Evolutionary conservation across 1,284 basidiomycete genomes (phyloP).

Genomic region (Athelia sp.): DNA sequence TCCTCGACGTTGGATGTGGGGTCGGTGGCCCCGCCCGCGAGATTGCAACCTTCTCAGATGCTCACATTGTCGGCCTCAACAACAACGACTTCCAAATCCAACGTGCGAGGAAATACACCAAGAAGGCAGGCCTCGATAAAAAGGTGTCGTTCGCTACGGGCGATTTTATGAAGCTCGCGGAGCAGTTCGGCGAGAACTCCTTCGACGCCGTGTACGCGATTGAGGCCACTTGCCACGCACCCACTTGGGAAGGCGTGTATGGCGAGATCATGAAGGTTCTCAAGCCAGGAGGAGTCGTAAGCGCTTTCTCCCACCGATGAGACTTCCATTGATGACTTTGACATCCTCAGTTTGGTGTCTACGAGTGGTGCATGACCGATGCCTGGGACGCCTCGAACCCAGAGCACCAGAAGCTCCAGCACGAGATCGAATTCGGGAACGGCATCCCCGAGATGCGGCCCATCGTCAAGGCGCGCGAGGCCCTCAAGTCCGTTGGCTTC

Average conservation of each 20-base stretch:
- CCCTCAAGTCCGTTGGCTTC: constrained; percentile 85
- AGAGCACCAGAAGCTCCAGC: constrained; percentile 87
- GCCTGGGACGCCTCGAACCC: constrained; percentile 85
- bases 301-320: constrained; percentile 27
- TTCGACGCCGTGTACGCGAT: constrained; percentile 99
- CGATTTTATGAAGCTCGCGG: constrained; percentile 94
- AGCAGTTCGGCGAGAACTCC: constrained; percentile 90
- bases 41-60: constrained; percentile 90
- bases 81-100: constrained; percentile 97
- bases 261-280: constrained; percentile 91
- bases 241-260: constrained; percentile 94
- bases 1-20: constrained; percentile 97
- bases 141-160: constrained; percentile 85
- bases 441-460: constrained; percentile 98
- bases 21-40: constrained; percentile 96
- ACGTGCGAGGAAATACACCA: constrained; percentile 83
- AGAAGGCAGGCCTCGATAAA: constrained; percentile 69
- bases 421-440: constrained; percentile 89
- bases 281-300: constrained; percentile 92
- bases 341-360: constrained; percentile 84
- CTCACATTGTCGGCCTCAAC: constrained; percentile 85
- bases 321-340: not conserved
- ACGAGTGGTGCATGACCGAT: constrained; percentile 99
- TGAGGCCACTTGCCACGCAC: constrained; percentile 96
- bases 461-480: constrained; percentile 68